Evolutionary conservation across 768 basidiomycete species (phyloP).

Genomic region (Mycena amicta): DNA sequence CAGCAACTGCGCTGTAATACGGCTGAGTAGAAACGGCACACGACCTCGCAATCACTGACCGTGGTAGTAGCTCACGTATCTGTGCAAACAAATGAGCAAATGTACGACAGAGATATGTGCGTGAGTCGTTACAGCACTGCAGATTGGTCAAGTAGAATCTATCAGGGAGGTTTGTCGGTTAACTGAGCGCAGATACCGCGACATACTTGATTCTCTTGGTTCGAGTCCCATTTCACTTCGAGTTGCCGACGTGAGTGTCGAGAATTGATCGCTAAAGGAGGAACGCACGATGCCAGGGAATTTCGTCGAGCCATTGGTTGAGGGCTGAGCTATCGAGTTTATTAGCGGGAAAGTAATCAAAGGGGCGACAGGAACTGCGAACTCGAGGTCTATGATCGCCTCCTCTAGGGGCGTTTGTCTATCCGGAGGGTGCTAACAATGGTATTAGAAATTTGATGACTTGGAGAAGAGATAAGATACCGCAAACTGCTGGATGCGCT

Average conservation of each 20-base stretch:
- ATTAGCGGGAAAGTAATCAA: neutral
- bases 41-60: neutral
- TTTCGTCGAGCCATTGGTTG: slow-evolving; percentile 45
- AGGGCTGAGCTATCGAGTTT: slow-evolving; percentile 42
- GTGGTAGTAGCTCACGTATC: slow-evolving; percentile 42
- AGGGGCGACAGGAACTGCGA: neutral
- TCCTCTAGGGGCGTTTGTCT: neutral
- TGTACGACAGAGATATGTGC: no score
- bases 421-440: neutral
- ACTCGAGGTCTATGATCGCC: slow-evolving; percentile 1
- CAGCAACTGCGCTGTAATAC: slow-evolving; percentile 35
- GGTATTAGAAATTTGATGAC: neutral
- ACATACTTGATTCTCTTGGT: slow-evolving; percentile 19
- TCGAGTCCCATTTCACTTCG: slow-evolving; percentile 44
- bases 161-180: slow-evolving; percentile 17
- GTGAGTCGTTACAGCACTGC: slow-evolving; percentile 4
- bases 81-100: neutral
- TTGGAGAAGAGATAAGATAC: neutral
- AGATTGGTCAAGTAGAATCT: slow-evolving; percentile 14
- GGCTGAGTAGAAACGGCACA: neutral
- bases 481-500: slow-evolving; percentile 5
- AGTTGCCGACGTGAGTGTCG: neutral
- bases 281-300: slow-evolving; percentile 38
- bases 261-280: slow-evolving; percentile 23
- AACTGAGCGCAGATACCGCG: neutral